phyloP scores from a whole-genome alignment of 2,329 filamentous ascomycete genomes.

The Pleoardoris graminearum region DNA sequence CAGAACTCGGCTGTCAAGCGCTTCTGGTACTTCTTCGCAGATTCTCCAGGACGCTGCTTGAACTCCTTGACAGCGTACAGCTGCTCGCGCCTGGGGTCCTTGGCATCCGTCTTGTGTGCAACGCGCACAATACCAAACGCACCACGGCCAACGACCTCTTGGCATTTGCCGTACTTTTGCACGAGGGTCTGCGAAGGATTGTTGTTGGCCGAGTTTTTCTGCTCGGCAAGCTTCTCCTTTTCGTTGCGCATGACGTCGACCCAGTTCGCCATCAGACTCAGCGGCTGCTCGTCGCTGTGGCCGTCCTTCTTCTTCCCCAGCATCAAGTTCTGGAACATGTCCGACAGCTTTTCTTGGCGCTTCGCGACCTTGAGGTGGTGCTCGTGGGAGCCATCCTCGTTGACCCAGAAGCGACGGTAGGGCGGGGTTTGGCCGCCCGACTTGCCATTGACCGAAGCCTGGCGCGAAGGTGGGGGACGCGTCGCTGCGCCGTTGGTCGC shows the following conservation, averaged over 20 bases:
- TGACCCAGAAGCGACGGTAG: conserved; percentile 59
- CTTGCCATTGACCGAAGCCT: conserved; percentile 34
- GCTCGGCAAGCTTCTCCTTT: conserved; percentile 72
- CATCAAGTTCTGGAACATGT: conserved; percentile 85
- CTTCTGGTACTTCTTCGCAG: conserved; percentile 96
- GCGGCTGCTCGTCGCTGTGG: conserved; percentile 70
- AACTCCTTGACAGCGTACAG: conserved; percentile 99
- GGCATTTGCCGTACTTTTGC: conserved; percentile 98
- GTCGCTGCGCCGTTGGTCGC: conserved; percentile 31
- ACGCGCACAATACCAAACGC: conserved; percentile 97
- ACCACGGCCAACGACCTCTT: conserved; percentile 92
- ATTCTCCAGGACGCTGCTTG: conserved; percentile 89
- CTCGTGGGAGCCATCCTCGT: conserved; percentile 73
- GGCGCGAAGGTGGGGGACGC: conserved; percentile 35
- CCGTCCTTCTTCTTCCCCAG: conserved; percentile 78
- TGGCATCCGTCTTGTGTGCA: conserved; percentile 90
- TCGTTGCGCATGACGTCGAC: conserved; percentile 90
- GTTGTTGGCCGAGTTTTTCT: conserved; percentile 78
- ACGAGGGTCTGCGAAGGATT: conserved; percentile 73
- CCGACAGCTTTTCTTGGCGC: conserved; percentile 90
- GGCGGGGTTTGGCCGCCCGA: conserved; percentile 29
- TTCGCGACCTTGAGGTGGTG: conserved; percentile 88
- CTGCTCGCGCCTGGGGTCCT: conserved; percentile 76
- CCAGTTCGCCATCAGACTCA: conserved; percentile 94
- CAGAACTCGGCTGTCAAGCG: conserved; percentile 96